Conservation (phyloP, 2,329 filamentous ascomycete species). For the Erysiphe neolycopersici region DNA sequence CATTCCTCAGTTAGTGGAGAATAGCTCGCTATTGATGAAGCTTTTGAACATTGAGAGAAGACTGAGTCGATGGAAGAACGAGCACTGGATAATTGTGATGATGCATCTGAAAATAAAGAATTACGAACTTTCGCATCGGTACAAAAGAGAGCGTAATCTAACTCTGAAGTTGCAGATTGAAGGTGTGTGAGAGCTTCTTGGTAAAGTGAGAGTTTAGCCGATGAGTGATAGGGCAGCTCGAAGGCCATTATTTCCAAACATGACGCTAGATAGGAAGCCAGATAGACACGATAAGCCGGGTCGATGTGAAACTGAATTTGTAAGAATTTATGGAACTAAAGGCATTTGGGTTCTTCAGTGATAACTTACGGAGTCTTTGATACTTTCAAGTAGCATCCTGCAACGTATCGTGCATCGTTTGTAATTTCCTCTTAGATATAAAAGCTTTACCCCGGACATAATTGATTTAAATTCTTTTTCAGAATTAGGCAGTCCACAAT, state of each 20-base stretch:
- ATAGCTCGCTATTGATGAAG: constrained; percentile 1
- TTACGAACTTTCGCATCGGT: constrained; percentile 2
- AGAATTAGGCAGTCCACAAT: constrained; percentile 8
- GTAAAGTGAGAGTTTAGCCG: constrained; percentile 10
- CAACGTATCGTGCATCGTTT: constrained; percentile 11
- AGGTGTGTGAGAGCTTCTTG: constrained; percentile 9
- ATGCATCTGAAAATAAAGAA: constrained; percentile 2
- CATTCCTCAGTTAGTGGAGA: not conserved
- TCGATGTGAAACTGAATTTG: constrained; percentile 2
- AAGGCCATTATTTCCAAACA: constrained; percentile 10
- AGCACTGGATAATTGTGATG: constrained; percentile 6
- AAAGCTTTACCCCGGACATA: constrained; percentile 11
- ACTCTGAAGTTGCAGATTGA: constrained; percentile 6
- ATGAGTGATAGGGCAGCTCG: constrained; percentile 7
- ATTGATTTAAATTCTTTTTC: constrained; percentile 9
- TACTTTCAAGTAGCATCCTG: constrained; percentile 9
- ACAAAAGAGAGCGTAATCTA: constrained; percentile 7
- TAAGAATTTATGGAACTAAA: not conserved
- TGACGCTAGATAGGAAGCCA: constrained; percentile 12
- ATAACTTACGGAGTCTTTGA: constrained; percentile 10
- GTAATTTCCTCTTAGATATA: constrained; percentile 10
- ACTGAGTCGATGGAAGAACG: constrained; percentile 11
- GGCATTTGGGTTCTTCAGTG: not conserved
- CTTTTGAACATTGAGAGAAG: constrained; percentile 8
- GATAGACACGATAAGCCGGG: constrained; percentile 11